phyloP scores from a whole-genome alignment of 371 early-diverging fungal genomes.

The Rhizopus stolonifer region DNA sequence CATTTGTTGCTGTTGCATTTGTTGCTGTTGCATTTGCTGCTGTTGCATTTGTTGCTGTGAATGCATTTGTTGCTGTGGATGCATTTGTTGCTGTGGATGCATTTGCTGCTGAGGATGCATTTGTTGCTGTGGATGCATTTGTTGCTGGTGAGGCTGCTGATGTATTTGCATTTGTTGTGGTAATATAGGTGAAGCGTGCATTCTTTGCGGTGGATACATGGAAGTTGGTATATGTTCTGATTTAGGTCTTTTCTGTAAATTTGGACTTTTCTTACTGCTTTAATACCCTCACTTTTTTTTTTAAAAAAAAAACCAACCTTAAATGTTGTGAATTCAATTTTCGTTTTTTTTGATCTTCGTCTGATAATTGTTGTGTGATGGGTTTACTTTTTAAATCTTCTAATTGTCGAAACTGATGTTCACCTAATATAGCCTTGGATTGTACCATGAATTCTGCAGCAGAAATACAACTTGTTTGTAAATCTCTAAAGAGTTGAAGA shows the following conservation, averaged over 20 bases:
- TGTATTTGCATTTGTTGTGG: no score
- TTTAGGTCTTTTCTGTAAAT: conserved; percentile 23
- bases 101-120: no score
- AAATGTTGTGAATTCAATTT: neutral
- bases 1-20: neutral
- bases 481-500: conserved; percentile 32
- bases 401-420: conserved; percentile 44
- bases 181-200: neutral
- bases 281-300: neutral
- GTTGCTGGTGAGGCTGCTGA: no score
- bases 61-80: neutral
- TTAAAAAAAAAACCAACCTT: neutral
- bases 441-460: conserved; percentile 37
- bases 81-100: neutral
- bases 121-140: no score
- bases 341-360: conserved; percentile 28
- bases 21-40: conserved; percentile 6
- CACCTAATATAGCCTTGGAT: conserved; percentile 37
- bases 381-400: conserved; percentile 46
- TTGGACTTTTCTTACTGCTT: conserved; percentile 5
- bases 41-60: neutral
- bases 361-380: conserved; percentile 6
- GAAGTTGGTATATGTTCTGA: conserved; percentile 16
- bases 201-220: neutral
- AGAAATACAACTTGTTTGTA: conserved; percentile 35